phyloP scores from a whole-genome alignment of 2,329 filamentous ascomycete species.

The Ophiosphaerella herpotricha region DNA sequence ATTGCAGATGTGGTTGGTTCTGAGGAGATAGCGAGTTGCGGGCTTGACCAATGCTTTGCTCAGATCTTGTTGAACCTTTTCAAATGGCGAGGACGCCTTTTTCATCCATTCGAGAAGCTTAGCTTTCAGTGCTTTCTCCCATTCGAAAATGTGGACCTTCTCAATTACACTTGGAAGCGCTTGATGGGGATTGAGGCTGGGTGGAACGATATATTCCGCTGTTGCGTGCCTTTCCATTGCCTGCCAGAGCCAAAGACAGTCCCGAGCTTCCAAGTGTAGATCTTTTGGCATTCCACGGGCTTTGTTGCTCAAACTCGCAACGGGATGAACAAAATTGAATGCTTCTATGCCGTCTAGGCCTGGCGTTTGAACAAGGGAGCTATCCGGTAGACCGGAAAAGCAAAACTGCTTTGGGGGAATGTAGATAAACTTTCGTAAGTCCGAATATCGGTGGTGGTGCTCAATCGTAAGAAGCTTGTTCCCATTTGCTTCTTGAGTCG shows the following conservation, averaged over 20 bases:
- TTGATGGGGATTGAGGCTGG: constrained; percentile 55
- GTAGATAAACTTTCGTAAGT: constrained; percentile 76
- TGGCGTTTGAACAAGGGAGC: constrained; percentile 47
- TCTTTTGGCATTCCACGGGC: constrained; percentile 69
- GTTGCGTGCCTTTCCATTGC: constrained; percentile 65
- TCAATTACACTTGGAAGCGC: constrained; percentile 60
- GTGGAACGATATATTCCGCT: constrained; percentile 54
- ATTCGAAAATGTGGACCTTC: constrained; percentile 69
- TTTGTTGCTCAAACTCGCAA: constrained; percentile 65
- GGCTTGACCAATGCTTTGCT: constrained; percentile 20
- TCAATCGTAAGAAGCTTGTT: constrained; percentile 69
- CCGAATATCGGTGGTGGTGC: constrained; percentile 72
- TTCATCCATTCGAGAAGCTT: constrained; percentile 65
- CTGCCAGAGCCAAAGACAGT: constrained; percentile 70
- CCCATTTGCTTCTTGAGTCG: constrained; percentile 66
- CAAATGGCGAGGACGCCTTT: constrained; percentile 58
- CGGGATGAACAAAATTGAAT: constrained; percentile 68
- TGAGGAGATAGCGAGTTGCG: constrained; percentile 3
- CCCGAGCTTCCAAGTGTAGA: constrained; percentile 70
- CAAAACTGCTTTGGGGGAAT: constrained; percentile 56
- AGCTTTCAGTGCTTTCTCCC: constrained; percentile 66
- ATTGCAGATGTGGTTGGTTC: constrained; percentile 5
- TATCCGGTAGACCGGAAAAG: constrained; percentile 50
- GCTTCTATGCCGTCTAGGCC: constrained; percentile 53
- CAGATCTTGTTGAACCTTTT: constrained; percentile 54